Evolutionary conservation across 192 early-diverging fungal species (phyloP), one percentile per base, ranked within the genome.

Genomic region (Backusella circina): DNA sequence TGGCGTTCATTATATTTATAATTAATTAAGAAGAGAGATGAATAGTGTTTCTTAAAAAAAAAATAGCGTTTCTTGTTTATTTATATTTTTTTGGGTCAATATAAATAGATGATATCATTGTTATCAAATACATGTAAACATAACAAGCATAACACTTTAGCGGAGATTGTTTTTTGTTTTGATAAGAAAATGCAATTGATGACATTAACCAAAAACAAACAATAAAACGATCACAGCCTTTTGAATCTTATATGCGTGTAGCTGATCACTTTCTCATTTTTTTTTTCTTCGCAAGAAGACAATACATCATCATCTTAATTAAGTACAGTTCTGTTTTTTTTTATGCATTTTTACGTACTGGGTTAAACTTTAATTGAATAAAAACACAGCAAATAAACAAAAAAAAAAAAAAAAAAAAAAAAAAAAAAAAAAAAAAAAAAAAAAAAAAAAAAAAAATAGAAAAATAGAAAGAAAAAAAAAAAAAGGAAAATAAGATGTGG

Each of bases 1-100:
- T 73, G 51, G 54, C 23, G 71, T 73, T 73, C 71, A 73, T 73
- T 73, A 39, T 61, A 41, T 18, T 54, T 54, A 7, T 54, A 54
- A n/a, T 54, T 54, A 9, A 21, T 57, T 57, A 57, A 26, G 23
- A 26, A 57, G 23, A 57, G 26, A 57, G 51, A 26, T 12, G 51
- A 26, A 10, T 9, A 8, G 10, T 61, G 26, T 28, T 26, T 28
- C 10, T 61, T 61, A 28, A 57, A 57, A 57, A 41, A 41, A 41
- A 57, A 26, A 18, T 21, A 51, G 51, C n/a, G 18, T 47, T 47
- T 47, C 18, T 47, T 47, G 18, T 47, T 47, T 47, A 47, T 47
- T 6, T 13, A 41, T 47, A 47, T 47, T 47, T 47, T 35, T 16
- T 47, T 47, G 18, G 18, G 44, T n/a, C 18, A 16, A 12, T 10